Evolutionary conservation across 495 filamentous ascomycete species (phyloP).

Genomic region (Penicillium ochrochloron): DNA sequence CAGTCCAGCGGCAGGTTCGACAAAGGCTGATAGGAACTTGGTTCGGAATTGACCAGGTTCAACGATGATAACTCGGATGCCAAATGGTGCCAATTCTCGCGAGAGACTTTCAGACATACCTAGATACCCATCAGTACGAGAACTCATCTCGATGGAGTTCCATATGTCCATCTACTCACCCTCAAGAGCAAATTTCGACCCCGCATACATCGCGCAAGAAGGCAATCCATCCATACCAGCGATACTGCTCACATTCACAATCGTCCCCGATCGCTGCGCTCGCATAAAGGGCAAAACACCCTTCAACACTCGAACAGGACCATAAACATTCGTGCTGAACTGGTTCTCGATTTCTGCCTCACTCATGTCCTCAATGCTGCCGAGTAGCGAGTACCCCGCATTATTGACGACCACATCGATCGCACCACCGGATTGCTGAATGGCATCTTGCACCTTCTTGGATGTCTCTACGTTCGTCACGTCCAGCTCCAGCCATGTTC

Average conservation of each 20-base stretch:
- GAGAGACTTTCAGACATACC: constrained; percentile 42
- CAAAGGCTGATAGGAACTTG: constrained; percentile 22
- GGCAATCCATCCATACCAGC: constrained; percentile 45
- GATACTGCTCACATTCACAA: constrained; percentile 56
- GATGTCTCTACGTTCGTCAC: constrained; percentile 41
- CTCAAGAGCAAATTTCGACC: constrained; percentile 59
- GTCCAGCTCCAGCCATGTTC: constrained; percentile 43
- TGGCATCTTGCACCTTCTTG: constrained; percentile 22
- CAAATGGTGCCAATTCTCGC: constrained; percentile 38
- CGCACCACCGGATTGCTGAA: constrained; percentile 18
- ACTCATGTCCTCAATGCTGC: constrained; percentile 31
- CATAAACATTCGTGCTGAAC: constrained; percentile 52
- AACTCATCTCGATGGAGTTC: background rate
- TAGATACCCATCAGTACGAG: background rate
- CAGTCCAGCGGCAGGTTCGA: constrained; percentile 23
- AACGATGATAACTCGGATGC: constrained; percentile 39
- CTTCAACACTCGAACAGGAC: constrained; percentile 50
- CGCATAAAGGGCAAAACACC: constrained; percentile 55
- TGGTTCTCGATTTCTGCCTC: constrained; percentile 28
- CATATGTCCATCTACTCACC: constrained; percentile 26
- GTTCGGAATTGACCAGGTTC: constrained; percentile 48
- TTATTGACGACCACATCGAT: constrained; percentile 40
- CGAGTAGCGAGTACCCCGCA: constrained; percentile 36
- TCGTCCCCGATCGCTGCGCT: constrained; percentile 38
- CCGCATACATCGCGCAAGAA: constrained; percentile 52